phyloP scores from a whole-genome alignment of 2,329 filamentous ascomycete species.

The Falciphora oryzae region DNA sequence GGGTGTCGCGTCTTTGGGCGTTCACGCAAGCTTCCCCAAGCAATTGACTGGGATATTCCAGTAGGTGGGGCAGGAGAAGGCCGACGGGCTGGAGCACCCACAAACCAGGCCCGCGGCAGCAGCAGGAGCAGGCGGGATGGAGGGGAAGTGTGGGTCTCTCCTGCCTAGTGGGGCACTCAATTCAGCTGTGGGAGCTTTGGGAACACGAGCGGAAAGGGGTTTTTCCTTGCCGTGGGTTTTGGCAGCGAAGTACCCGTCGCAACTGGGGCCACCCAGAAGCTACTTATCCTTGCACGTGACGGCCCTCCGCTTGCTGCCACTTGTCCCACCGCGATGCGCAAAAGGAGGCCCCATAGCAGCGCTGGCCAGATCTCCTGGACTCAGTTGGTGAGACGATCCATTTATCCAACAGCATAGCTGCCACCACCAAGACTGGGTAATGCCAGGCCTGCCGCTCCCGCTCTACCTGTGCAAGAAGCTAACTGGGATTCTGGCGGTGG shows the following conservation, averaged over 20 bases:
- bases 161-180: not conserved
- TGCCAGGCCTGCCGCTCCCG: constrained; percentile 4
- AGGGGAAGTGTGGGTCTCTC: not conserved
- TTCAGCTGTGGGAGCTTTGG: constrained; percentile 2
- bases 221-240: constrained; percentile 5
- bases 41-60: not conserved
- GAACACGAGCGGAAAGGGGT: not conserved
- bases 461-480: constrained; percentile 4
- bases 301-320: constrained; percentile 9
- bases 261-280: not conserved
- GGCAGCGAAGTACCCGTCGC: not conserved
- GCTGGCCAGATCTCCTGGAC: constrained; percentile 11
- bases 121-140: not conserved
- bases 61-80: constrained; percentile 6
- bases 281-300: constrained; percentile 7
- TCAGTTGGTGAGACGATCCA: constrained; percentile 1
- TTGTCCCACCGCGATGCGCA: constrained; percentile 12
- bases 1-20: constrained; percentile 20
- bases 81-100: constrained; percentile 4
- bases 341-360: constrained; percentile 8
- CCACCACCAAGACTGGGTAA: constrained; percentile 4
- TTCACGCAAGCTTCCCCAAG: not conserved
- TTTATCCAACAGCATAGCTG: constrained; percentile 8
- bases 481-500: not conserved
- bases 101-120: constrained; percentile 13